Evolutionary conservation across 2,329 filamentous ascomycete species (phyloP), one percentile per base, ranked within the genome.

Genomic region (Neoascochyta sp.): DNA sequence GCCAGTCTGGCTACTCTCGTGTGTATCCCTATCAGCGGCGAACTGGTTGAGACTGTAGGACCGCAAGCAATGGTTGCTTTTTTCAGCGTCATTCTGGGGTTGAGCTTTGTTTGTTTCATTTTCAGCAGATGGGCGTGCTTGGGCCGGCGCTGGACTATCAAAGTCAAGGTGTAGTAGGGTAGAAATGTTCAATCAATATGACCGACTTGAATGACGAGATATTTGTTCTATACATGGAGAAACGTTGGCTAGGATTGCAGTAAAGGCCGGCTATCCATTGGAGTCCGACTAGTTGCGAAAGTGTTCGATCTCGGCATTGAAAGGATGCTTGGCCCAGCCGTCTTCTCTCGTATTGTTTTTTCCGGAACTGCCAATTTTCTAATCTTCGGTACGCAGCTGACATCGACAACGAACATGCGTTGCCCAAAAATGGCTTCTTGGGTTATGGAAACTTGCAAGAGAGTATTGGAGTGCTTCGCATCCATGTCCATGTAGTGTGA

Each of bases 41-140:
- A 61, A 41, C 42, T 63, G 12, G 51, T 62, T 5, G 44, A 58
- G 29, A 52, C 43, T 2, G 57, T 60, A 3, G 59, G 59, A 10
- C 48, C 58, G 7, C 40, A 50, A 34, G 27, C 54, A 0, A 54
- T 63, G 57, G 54, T 63, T 2, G 58, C 39, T 0, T 63, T 63
- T 35, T 60, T 53, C 25, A 59, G 55, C 27, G 51, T 41, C 2
- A 38, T 62, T 6, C 41, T 62, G 11, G 49, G 47, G 1, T 37
- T 63, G 29, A 58, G 56, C 39, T 20, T 57, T 23, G 20, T 57
- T 1, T 46, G 43, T 15, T 60, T 62, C 20, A 10, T 51, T 16
- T 58, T 56, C 14, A 60, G 54, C 45, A 32, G 59, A 17, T 63
- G 59, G 59, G 59, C 59, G 9, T 59, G 52, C 39, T 27, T 61